Evolutionary conservation across 2,329 filamentous ascomycete genomes (phyloP).

Genomic region (Alternaria brassicicola): DNA sequence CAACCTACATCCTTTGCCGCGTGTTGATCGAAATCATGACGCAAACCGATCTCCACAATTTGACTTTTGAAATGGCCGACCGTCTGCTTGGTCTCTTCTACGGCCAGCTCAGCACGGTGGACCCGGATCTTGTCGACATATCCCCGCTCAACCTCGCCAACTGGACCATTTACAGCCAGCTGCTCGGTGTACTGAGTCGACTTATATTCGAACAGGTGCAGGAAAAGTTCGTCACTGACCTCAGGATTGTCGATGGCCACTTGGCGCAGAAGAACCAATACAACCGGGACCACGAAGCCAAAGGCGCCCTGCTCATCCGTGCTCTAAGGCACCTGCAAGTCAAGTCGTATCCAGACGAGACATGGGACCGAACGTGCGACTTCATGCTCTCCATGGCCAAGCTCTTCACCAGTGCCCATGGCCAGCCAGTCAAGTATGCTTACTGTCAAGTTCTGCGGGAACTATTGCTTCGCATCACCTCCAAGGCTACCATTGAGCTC

Average conservation of each 20-base stretch:
- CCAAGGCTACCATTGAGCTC: slow-evolving; percentile 77
- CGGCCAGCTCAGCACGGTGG: slow-evolving; percentile 87
- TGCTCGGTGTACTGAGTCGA: slow-evolving; percentile 95
- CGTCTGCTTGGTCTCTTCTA: slow-evolving; percentile 96
- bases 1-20: slow-evolving; percentile 93
- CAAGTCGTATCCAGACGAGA: slow-evolving; percentile 71
- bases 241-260: slow-evolving; percentile 79
- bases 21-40: slow-evolving; percentile 93
- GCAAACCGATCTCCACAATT: slow-evolving; percentile 80
- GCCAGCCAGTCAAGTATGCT: slow-evolving; percentile 86
- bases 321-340: slow-evolving; percentile 91
- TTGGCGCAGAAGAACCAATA: slow-evolving; percentile 71
- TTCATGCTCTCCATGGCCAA: slow-evolving; percentile 82
- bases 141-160: slow-evolving; percentile 89
- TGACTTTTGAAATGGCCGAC: slow-evolving; percentile 90
- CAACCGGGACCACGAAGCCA: slow-evolving; percentile 74
- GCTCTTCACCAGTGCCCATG: slow-evolving; percentile 84
- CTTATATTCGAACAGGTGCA: slow-evolving; percentile 87
- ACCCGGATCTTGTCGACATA: slow-evolving; percentile 76
- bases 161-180: slow-evolving; percentile 90
- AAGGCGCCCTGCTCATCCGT: slow-evolving; percentile 83
- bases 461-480: slow-evolving; percentile 84
- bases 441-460: slow-evolving; percentile 93
- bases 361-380: slow-evolving; percentile 86
- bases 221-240: slow-evolving; percentile 78